Conservation (phyloP, 2,329 filamentous ascomycete species). For the Aspergillus luchuensis region DNA sequence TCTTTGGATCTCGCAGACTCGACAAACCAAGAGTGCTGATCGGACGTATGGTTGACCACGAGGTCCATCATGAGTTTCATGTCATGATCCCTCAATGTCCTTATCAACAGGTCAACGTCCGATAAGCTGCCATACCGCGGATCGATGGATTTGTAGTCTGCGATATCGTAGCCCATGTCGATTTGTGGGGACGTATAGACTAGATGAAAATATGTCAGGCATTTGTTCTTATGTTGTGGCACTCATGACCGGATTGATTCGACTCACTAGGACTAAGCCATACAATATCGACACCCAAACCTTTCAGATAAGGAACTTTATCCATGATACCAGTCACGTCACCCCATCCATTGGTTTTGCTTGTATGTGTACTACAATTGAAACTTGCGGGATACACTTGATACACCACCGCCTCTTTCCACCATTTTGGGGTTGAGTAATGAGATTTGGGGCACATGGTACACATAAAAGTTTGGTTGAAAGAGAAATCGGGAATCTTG, state of each 20-base stretch:
- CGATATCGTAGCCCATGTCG: conserved; percentile 57
- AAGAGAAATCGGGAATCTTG: too few relatives aligned
- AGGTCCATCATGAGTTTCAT: conserved; percentile 74
- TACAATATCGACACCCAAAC: conserved; percentile 62
- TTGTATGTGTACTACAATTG: conserved; percentile 40
- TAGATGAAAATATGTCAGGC: too few relatives aligned
- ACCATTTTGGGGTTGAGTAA: conserved; percentile 27
- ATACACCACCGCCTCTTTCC: conserved; percentile 43
- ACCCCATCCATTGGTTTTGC: conserved; percentile 58
- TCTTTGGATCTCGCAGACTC: conserved; percentile 62
- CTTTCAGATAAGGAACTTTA: conserved; percentile 63
- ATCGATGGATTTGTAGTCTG: conserved; percentile 63
- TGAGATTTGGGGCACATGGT: too few relatives aligned
- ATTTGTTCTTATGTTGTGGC: too few relatives aligned
- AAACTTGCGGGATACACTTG: conserved; percentile 63
- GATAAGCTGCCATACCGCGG: conserved; percentile 65
- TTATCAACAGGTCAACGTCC: conserved; percentile 64
- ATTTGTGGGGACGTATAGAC: conserved; percentile 53
- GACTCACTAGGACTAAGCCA: conserved; percentile 50
- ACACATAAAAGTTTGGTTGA: too few relatives aligned
- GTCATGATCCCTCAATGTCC: conserved; percentile 59
- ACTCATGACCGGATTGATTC: too few relatives aligned
- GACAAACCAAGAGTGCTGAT: conserved; percentile 71
- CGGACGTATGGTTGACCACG: conserved; percentile 75
- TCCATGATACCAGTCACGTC: conserved; percentile 66